Evolutionary conservation across 441 rosid genomes (phyloP).

Genomic region (Flueggea neowawraea): DNA sequence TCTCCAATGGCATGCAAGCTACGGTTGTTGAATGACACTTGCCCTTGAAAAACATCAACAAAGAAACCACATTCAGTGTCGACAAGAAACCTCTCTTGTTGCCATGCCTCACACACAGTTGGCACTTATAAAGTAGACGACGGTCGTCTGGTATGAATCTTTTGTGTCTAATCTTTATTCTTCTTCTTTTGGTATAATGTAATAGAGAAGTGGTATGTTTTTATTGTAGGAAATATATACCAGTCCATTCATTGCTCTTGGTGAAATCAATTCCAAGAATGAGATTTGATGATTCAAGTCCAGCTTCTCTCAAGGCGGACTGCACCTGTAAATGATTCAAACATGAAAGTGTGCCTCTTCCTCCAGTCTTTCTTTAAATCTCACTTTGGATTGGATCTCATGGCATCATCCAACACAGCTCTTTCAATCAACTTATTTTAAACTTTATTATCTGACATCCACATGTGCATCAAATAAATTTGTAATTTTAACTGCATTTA

Average conservation of each 20-base stretch:
- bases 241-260: constrained; percentile 95
- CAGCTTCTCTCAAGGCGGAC: constrained; percentile 60
- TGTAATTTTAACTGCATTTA: too few species aligned
- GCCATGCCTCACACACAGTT: too few species aligned
- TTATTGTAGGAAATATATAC: constrained; percentile 22
- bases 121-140: too few species aligned
- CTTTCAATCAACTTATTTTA: too few species aligned
- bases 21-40: constrained; percentile 52
- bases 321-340: constrained; percentile 47
- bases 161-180: too few species aligned
- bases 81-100: too few species aligned
- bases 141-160: too few species aligned
- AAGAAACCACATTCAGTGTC: background rate
- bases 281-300: constrained; percentile 92
- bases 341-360: background rate
- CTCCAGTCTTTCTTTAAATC: background rate
- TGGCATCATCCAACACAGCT: too few species aligned
- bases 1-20: constrained; percentile 63
- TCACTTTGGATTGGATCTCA: background rate
- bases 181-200: background rate
- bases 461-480: background rate
- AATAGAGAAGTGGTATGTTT: too few species aligned
- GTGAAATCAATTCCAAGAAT: constrained; percentile 91
- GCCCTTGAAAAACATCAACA: constrained; percentile 32
- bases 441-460: too few species aligned